Evolutionary conservation across 2,329 filamentous ascomycete species (phyloP), one percentile per base, ranked within the genome.

Genomic region (Alternaria incomplexa): DNA sequence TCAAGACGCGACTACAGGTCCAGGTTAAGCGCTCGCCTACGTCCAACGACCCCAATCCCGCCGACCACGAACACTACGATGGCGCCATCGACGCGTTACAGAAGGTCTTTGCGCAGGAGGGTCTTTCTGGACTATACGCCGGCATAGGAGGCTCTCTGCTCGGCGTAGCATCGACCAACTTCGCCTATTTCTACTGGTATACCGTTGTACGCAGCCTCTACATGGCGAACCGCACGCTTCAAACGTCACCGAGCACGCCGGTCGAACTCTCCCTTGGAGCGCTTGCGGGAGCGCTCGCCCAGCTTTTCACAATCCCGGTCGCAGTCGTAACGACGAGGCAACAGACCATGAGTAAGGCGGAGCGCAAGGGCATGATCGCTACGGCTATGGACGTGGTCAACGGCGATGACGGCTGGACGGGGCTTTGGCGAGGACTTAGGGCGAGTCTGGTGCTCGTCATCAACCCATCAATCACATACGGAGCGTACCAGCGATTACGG

Each of bases 131-230:
- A 7, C 87, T 99, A 8, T 99, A 99, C 76, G 89, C 92, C 56
- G 96, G 96, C 64, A 94, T 99, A 79, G 86, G 89, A 63, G 94
- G 95, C 54, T 89, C 94, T 5, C 85, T 99, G 17, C 83, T 98
- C 55, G 96, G 96, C 57, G 96, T 99, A 36, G 95, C 93, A 2
- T 97, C 94, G 25, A 98, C 95, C 56, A 99, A 99, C 81, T 99
- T 99, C 79, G 96, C 96, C 74, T 99, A 99, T 83, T 99, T 99
- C 80, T 99, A 99, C 84, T 98, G 95, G 94, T 98, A 98, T 80
- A 95, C 93, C 6, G 83, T 96, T 26, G 93, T 97, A 30, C 89
- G 96, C 66, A 89, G 89, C 15, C 81, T 97, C 20, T 98, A 98
- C 79, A 81, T 92, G 69, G 81, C 83, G 17, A 85, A 85, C 23